phyloP scores from a whole-genome alignment of 768 basidiomycete species.

The Lactarius evosmus region DNA sequence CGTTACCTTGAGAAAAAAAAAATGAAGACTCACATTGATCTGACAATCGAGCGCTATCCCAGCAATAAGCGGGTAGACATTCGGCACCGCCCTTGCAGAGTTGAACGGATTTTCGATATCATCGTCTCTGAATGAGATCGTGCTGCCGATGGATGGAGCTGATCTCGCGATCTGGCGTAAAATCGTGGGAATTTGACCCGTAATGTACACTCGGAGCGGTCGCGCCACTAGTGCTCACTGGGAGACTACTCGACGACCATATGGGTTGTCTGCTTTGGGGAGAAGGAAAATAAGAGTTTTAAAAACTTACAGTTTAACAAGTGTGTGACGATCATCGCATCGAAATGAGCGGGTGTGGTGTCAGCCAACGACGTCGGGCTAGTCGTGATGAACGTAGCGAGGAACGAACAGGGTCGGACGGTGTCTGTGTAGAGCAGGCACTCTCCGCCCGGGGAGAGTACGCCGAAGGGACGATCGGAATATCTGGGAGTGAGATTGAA shows the following conservation, averaged over 20 bases:
- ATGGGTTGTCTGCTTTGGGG: neutral
- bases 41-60: slow-evolving; percentile 10
- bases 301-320: neutral
- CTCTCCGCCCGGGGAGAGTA: slow-evolving; percentile 13
- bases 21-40: slow-evolving; percentile 18
- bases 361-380: slow-evolving; percentile 9
- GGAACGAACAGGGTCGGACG: slow-evolving; percentile 8
- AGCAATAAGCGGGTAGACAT: slow-evolving; percentile 1
- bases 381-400: slow-evolving; percentile 2
- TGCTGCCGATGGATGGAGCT: slow-evolving; percentile 14
- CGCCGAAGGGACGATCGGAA: slow-evolving; percentile 19
- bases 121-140: slow-evolving; percentile 8
- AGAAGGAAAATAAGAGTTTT: neutral
- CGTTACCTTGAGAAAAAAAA: slow-evolving; percentile 19
- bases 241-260: neutral
- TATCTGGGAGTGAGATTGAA: slow-evolving; percentile 14
- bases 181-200: slow-evolving; percentile 10
- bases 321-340: slow-evolving; percentile 15
- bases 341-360: slow-evolving; percentile 19
- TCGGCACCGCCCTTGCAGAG: slow-evolving; percentile 12
- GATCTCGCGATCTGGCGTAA: slow-evolving; percentile 20
- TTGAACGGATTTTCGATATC: slow-evolving; percentile 16
- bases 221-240: slow-evolving; percentile 6
- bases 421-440: neutral
- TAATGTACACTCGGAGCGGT: neutral